phyloP scores from a whole-genome alignment of 495 filamentous ascomycete species.

The Opeltia flavorubescens region DNA sequence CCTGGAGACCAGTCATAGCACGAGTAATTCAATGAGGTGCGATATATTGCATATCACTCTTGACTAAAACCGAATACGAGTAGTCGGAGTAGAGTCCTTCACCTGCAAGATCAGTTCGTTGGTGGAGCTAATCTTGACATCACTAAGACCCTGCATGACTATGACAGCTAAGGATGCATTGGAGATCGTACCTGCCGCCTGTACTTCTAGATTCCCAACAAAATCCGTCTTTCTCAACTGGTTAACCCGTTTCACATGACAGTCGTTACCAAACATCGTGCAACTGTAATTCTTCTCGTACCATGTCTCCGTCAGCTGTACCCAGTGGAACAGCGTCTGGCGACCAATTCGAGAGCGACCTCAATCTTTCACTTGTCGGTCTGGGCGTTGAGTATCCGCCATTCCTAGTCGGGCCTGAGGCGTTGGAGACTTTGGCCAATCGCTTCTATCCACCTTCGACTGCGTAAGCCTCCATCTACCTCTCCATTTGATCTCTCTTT shows the following conservation, averaged over 20 bases:
- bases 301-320: slow-evolving; percentile 16
- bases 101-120: too few relatives aligned
- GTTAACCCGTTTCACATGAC: neutral
- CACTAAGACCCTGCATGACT: neutral
- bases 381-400: slow-evolving; percentile 20
- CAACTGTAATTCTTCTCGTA: neutral
- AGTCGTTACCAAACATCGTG: neutral
- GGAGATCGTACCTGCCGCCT: neutral
- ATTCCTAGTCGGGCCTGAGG: slow-evolving; percentile 13
- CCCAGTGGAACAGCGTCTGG: slow-evolving; percentile 7
- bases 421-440: slow-evolving; percentile 16
- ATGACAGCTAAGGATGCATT: neutral
- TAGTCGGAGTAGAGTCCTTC: too few relatives aligned
- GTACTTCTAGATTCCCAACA: neutral
- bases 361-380: slow-evolving; percentile 17
- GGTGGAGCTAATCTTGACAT: too few relatives aligned
- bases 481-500: slow-evolving; percentile 6
- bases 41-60: too few relatives aligned
- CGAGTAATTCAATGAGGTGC: too few relatives aligned
- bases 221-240: neutral
- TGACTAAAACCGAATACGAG: too few relatives aligned
- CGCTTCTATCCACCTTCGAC: slow-evolving; percentile 16
- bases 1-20: too few relatives aligned
- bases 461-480: slow-evolving; percentile 9
- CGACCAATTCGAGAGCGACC: slow-evolving; percentile 12